Percentiles rank a stretch among this genome's conserved stretches.
Evolutionary conservation across 2,329 filamentous ascomycete genomes (phyloP).

Genomic region (Kalmusia sp.): DNA sequence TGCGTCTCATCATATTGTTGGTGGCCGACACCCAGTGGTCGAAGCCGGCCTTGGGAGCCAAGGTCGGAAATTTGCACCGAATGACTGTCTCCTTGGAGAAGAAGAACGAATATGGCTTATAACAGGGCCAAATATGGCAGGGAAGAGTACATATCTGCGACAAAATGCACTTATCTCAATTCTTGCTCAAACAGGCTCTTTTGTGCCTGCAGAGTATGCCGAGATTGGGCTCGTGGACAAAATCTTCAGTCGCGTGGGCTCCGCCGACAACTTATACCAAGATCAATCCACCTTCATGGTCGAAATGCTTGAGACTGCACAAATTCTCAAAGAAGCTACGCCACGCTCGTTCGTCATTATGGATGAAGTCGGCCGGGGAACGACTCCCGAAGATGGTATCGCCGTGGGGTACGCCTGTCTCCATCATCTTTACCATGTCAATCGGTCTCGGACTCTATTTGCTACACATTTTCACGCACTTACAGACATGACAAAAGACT

Average conservation of each 20-base stretch:
- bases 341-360: slow-evolving; percentile 88
- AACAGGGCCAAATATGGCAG: slow-evolving; percentile 95
- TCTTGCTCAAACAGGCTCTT: slow-evolving; percentile 89
- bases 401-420: slow-evolving; percentile 90
- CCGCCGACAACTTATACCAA: slow-evolving; percentile 91
- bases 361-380: slow-evolving; percentile 96
- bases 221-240: slow-evolving; percentile 93
- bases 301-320: slow-evolving; percentile 96
- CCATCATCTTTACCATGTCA: slow-evolving; percentile 80
- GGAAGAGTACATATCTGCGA: slow-evolving; percentile 93
- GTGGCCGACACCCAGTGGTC: slow-evolving; percentile 90
- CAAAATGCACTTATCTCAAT: slow-evolving; percentile 96
- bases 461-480: slow-evolving; percentile 93
- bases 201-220: slow-evolving; percentile 87
- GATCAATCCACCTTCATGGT: slow-evolving; percentile 99
- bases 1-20: slow-evolving; percentile 76
- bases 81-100: slow-evolving; percentile 85
- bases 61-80: slow-evolving; percentile 81
- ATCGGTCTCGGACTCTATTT: slow-evolving; percentile 82
- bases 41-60: slow-evolving; percentile 80
- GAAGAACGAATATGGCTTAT: slow-evolving; percentile 73
- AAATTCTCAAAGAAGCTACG: slow-evolving; percentile 86
- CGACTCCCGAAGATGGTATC: slow-evolving; percentile 88
- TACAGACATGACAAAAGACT: slow-evolving; percentile 73
- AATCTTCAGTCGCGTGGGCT: slow-evolving; percentile 86